Conservation (phyloP, 2,329 filamentous ascomycete species). For the Phoma sp. region DNA sequence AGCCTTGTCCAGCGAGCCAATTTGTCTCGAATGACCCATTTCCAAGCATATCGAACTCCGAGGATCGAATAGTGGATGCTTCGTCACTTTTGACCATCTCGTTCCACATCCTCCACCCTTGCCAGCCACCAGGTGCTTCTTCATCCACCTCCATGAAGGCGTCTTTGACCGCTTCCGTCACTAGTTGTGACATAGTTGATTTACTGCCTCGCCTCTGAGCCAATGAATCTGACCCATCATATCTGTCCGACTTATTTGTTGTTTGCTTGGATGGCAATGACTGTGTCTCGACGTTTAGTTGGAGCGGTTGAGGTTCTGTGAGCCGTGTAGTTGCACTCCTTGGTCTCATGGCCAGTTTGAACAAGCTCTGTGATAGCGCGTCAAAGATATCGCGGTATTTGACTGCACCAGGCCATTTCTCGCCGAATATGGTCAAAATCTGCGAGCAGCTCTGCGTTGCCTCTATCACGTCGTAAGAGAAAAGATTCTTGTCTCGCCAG, state of each 20-base stretch:
- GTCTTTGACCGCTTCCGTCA: constrained; percentile 35
- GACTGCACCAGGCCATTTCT: constrained; percentile 36
- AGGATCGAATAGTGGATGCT: background rate
- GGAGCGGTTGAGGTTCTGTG: background rate
- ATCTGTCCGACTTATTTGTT: background rate
- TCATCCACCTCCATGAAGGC: constrained; percentile 39
- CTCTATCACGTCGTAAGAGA: constrained; percentile 34
- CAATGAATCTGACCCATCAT: background rate
- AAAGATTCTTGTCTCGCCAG: constrained; percentile 32
- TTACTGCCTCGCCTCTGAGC: background rate
- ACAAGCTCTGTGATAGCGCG: constrained; percentile 26
- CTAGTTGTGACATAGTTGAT: constrained; percentile 18
- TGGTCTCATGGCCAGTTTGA: constrained; percentile 16
- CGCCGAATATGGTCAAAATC: constrained; percentile 34
- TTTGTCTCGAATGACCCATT: background rate
- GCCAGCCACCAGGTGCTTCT: constrained; percentile 35
- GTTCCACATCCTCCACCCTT: constrained; percentile 37
- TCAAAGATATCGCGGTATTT: constrained; percentile 40
- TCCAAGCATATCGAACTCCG: background rate
- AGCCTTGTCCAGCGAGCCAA: background rate
- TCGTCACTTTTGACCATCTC: constrained; percentile 29
- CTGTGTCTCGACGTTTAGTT: background rate
- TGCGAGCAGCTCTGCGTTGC: constrained; percentile 34
- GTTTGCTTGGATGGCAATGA: background rate
- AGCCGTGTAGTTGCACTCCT: background rate